Percentiles rank a stretch among this genome's conserved stretches.
Evolutionary conservation across 441 rosid genomes (phyloP).

Genomic region (Brassica hybrid): DNA sequence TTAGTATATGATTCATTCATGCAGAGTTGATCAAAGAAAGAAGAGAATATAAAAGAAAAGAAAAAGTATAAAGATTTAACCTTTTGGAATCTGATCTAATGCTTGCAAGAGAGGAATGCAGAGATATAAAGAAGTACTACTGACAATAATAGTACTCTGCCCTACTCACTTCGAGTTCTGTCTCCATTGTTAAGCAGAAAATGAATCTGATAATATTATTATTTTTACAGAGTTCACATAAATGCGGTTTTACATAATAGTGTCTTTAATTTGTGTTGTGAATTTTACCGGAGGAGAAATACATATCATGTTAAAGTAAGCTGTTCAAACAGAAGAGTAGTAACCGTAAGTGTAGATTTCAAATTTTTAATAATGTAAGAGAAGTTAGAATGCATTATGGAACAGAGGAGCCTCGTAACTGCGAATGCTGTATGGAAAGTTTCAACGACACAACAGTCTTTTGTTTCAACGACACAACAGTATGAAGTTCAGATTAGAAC

Average conservation of each 20-base stretch:
- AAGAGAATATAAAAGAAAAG: neutral
- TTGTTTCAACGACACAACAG: too few species aligned
- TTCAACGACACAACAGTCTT: too few species aligned
- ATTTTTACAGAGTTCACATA: conserved; percentile 10
- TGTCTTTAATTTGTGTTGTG: too few species aligned
- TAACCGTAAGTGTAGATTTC: too few species aligned
- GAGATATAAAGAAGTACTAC: neutral
- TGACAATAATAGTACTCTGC: neutral
- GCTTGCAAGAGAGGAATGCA: conserved; percentile 22
- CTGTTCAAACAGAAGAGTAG: too few species aligned
- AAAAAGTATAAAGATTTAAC: neutral
- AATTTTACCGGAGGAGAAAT: too few species aligned
- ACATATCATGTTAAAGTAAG: too few species aligned
- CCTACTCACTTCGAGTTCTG: conserved; percentile 16
- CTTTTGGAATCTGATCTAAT: conserved; percentile 28
- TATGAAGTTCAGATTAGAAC: too few species aligned
- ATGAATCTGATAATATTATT: neutral
- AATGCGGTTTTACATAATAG: conserved; percentile 27
- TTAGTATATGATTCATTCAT: conserved; percentile 9
- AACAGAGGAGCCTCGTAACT: too few species aligned
- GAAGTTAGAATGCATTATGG: too few species aligned
- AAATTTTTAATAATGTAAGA: too few species aligned
- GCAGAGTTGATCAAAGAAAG: neutral
- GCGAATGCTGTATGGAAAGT: too few species aligned
- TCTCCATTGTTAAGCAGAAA: conserved; percentile 25